phyloP scores from a whole-genome alignment of 441 rosid genomes.

The Arabidopsis hybrid region DNA sequence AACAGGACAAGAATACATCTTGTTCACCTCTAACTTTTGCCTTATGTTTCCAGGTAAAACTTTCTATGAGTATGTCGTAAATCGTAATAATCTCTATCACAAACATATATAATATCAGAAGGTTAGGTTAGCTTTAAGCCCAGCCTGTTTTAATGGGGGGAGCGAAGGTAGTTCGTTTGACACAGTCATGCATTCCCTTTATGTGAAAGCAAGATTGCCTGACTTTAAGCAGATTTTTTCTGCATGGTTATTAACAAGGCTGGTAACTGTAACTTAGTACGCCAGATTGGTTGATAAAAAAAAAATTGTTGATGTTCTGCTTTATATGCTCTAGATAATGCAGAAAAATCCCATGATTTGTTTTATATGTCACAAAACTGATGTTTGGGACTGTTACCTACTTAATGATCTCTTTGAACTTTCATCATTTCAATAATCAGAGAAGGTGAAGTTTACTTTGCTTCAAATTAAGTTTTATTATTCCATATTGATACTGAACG shows the following conservation, averaged over 20 bases:
- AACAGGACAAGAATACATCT: conserved; percentile 8
- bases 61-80: neutral
- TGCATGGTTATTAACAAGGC: conserved; percentile 25
- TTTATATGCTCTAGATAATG: conserved; percentile 7
- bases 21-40: neutral
- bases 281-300: neutral
- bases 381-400: neutral
- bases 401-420: conserved; percentile 1
- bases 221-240: conserved; percentile 22
- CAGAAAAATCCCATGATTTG: neutral
- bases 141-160: conserved; percentile 6
- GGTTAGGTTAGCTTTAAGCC: neutral
- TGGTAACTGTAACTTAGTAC: conserved; percentile 8
- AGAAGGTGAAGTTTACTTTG: neutral
- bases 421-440: conserved; percentile 2
- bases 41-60: neutral
- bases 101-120: conserved; percentile 4
- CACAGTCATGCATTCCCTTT: conserved; percentile 36
- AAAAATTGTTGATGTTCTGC: neutral
- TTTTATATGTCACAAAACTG: neutral
- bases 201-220: conserved; percentile 37
- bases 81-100: neutral
- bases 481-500: conserved; percentile 24
- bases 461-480: conserved; percentile 30
- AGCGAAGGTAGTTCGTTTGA: neutral